phyloP scores from a whole-genome alignment of 305 asterid species.

The Solanum hybrid region DNA sequence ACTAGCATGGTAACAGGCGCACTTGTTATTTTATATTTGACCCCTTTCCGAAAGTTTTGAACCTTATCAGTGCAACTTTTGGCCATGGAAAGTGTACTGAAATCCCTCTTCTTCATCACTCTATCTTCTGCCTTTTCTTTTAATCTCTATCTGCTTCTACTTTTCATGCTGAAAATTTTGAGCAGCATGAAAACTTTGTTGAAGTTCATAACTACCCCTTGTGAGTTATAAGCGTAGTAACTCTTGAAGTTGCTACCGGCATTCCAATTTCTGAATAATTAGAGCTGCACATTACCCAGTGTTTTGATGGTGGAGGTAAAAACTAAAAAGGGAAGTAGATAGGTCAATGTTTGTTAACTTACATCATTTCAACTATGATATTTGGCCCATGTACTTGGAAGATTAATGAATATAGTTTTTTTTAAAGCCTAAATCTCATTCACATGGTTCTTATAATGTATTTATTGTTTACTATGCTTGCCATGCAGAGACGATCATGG shows the following conservation, averaged over 20 bases:
- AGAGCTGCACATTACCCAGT: neutral
- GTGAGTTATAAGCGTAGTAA: neutral
- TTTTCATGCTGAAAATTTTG: neutral
- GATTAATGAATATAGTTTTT: neutral
- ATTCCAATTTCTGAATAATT: neutral
- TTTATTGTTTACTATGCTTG: neutral
- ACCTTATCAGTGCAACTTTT: neutral
- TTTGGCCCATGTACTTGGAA: neutral
- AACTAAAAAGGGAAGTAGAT: neutral
- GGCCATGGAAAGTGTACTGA: neutral
- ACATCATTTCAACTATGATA: neutral
- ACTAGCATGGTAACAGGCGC: neutral
- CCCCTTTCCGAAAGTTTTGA: neutral
- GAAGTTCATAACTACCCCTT: neutral
- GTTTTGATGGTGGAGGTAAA: neutral
- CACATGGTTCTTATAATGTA: neutral
- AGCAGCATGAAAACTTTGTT: neutral
- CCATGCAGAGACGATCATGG: conserved; percentile 71
- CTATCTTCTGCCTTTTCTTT: neutral
- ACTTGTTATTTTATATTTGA: neutral
- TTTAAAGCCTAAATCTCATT: neutral
- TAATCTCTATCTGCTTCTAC: neutral
- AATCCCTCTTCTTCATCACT: neutral
- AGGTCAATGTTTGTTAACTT: neutral
- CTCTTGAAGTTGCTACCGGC: neutral